Evolutionary conservation across 768 basidiomycete species (phyloP).

Genomic region (Boletus rex-veris): DNA sequence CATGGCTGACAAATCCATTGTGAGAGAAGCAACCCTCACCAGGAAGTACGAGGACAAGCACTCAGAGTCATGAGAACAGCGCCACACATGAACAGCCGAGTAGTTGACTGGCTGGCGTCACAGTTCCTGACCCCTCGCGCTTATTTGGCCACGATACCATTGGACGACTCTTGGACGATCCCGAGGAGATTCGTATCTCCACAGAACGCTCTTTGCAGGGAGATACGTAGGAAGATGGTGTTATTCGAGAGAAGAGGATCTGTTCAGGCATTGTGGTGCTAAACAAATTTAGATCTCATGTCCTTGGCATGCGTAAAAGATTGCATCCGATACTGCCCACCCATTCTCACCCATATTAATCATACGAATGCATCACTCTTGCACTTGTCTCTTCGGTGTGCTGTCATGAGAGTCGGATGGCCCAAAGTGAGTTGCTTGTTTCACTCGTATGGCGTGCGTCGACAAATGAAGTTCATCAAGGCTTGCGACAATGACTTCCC

Average conservation of each 20-base stretch:
- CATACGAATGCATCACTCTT: background rate
- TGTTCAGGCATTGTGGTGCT: background rate
- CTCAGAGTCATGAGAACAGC: slow-evolving; percentile 9
- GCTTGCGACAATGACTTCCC: background rate
- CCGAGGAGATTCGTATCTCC: background rate
- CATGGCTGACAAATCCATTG: background rate
- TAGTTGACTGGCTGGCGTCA: background rate
- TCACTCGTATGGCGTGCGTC: background rate
- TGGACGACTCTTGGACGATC: background rate
- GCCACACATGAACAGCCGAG: background rate
- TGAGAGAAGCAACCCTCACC: slow-evolving; percentile 4
- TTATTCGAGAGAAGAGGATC: background rate
- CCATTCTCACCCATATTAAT: background rate
- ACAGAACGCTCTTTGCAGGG: too few species aligned
- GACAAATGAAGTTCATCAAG: background rate
- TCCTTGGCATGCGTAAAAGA: background rate
- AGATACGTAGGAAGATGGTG: too few species aligned
- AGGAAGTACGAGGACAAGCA: slow-evolving; percentile 11
- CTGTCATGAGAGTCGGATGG: background rate
- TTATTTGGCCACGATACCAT: slow-evolving; percentile 20
- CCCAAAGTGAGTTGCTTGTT: background rate
- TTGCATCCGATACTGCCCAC: background rate
- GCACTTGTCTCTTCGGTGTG: background rate
- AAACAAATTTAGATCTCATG: background rate
- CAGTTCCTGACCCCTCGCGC: background rate